Base-by-base conservation (phyloP, 495 filamentous ascomycete genomes). In the Letharia lupina region DNA sequence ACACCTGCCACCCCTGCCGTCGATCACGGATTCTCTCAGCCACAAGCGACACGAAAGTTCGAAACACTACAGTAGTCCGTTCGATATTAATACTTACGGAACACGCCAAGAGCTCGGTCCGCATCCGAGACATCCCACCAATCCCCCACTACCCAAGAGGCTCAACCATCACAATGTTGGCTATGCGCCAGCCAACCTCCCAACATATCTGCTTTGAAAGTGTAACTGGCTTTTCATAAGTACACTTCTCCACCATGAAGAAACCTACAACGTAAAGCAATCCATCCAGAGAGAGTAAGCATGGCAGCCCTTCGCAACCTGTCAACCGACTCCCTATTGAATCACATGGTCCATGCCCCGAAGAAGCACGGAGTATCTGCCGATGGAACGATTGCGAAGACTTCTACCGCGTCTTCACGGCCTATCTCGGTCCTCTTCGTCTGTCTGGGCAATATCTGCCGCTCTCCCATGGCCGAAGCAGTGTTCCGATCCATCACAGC, bases 401-500 rank as follows among this genome's bases (percentile, higher is more conserved):
- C 65, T 37, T 35, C 63, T n/a, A 42, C 41, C 37, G n/a, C n/a
- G 16, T 48, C 50, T 35, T 31, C 52, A 39, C 70, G 76, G 15
- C 77, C 81, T 6, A 79, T 91, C 65, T 94, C 86, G 12, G 88
- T 98, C 40, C 84, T 98, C 56, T 98, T 98, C 75, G 93, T 96
- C 70, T 98, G 94, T 75, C 81, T 98, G 18, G 94, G 94, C 70
- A 98, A 98, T 76, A 97, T 97, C 73, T 98, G 94, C 68, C 82
- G 85, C 39, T 96, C 92, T 3, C 89, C 94, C 4, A 98, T 98
- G 94, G 91, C 93, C 42, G 93, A 97, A 79, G 94, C 87, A 50
- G 89, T 94, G 67, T 97, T 98, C 79, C 86, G 84, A 45, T 83
- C 85, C 39, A 75, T 95, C 10, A 84, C 85, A n/a, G 76, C 80